phyloP scores from a whole-genome alignment of 176 grass and related monocot genomes.

The Puccinellia tenuiflora region DNA sequence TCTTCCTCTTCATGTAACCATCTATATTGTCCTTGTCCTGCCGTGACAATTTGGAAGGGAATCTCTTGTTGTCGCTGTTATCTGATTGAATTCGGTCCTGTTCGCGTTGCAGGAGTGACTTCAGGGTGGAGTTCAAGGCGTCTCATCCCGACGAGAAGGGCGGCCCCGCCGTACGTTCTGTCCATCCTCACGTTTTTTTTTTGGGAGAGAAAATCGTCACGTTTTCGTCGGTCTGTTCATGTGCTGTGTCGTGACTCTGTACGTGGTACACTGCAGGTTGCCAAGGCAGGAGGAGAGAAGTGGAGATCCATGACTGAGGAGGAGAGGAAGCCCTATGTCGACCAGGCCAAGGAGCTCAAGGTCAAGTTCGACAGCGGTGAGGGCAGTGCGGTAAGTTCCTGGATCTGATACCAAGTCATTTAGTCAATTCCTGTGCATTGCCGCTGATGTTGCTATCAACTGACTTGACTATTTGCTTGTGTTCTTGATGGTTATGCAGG shows the following conservation, averaged over 20 bases:
- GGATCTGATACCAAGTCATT: no score
- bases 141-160: conserved; percentile 62
- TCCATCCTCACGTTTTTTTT: no score
- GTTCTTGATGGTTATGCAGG: neutral
- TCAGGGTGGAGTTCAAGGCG: conserved; percentile 78
- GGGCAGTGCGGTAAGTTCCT: conserved; percentile 29
- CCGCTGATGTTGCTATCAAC: neutral
- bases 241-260: neutral
- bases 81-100: neutral
- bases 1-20: conserved; percentile 81
- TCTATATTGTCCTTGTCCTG: neutral
- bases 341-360: conserved; percentile 63
- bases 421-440: no score
- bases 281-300: conserved; percentile 77
- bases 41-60: neutral
- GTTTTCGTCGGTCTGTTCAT: neutral
- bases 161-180: conserved; percentile 24
- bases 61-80: neutral
- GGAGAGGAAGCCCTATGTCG: conserved; percentile 80
- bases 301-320: conserved; percentile 78
- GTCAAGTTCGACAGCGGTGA: conserved; percentile 49
- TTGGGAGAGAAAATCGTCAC: no score
- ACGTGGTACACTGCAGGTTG: conserved; percentile 23
- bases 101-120: conserved; percentile 50
- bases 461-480: neutral